Base-by-base conservation (phyloP, 352 stramenopile species). In the Phytopythium sindhum region DNA sequence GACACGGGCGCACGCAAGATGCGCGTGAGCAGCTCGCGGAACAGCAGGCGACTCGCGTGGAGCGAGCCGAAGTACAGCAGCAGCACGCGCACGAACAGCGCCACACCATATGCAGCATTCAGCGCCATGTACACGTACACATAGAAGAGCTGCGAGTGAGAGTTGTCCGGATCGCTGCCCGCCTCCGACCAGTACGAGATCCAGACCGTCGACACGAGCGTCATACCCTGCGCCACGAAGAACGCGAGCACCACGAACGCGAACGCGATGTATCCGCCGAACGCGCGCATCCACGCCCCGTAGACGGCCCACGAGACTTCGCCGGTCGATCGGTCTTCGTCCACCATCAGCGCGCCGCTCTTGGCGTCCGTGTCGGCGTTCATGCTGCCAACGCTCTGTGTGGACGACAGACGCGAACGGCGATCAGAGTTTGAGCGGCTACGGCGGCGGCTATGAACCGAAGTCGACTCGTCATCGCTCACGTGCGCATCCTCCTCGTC, bases 121-220 rank as follows among this genome's bases (percentile, higher is more conserved):
- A 97, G 81, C 28, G 75, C 76, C 63, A 93, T 80, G 68, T 93
- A 97, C 44, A 97, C 75, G 57, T 86, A 85, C 37, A 97, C 67
- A 56, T 90, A 96, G 67, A 78, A 95, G 75, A 90, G 84, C 57
- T 89, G 70, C 39, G 81, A 90, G 51, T 84, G 60, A 35, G 69
- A 58, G 57, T 83, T 84, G 70, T 28, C 74, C 51, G 1, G 80
- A 60, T 65, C 33, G 54, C 35, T 60, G 15, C 54, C 71, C 39
- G 97, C 64, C 54, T 94, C 79, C 26, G 92, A 93, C 92, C 95
- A 99, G 64, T 97, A 93, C n/a, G 93, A 98, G 23, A 99, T 82
- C 93, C 93, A 99, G 42, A 91, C 47, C 11, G 83, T 92, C 53
- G 80, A 77, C 24, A 82, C n/a, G 21, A 93, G 53, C 28, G 68